These are phyloP conservation scores for Aquilaria yunnanensis DNA, from an alignment of 345 rosid species.

Conservation along the genomic window DNA sequence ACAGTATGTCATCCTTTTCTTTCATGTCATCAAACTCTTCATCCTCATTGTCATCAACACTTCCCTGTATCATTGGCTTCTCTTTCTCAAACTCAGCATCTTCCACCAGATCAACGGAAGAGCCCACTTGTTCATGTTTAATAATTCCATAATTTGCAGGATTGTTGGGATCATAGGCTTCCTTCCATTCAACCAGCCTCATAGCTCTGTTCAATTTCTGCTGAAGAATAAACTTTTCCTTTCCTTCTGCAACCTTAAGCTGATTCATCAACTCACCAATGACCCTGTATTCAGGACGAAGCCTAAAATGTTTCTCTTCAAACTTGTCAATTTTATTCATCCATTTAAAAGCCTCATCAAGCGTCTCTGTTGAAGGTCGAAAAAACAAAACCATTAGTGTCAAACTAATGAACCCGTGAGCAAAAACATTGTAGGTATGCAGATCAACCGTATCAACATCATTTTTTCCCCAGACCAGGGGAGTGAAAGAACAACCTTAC, in stretches of 20 bases:
- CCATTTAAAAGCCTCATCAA: constrained; percentile 72
- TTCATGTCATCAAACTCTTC: constrained; percentile 95
- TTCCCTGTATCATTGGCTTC: constrained; percentile 23
- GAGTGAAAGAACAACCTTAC: too few relatives aligned
- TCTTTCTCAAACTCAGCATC: constrained; percentile 34
- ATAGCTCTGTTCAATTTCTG: constrained; percentile 84
- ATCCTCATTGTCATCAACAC: constrained; percentile 25
- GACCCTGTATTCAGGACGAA: constrained; percentile 73
- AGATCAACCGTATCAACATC: too few relatives aligned
- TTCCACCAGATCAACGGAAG: constrained; percentile 24
- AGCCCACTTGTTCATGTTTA: constrained; percentile 35
- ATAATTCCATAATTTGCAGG: constrained; percentile 74
- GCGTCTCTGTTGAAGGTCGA: constrained; percentile 43
- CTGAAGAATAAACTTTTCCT: constrained; percentile 81
- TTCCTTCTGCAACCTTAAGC: constrained; percentile 77
- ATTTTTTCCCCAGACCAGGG: too few relatives aligned
- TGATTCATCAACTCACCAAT: constrained; percentile 88
- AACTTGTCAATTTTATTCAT: constrained; percentile 75
- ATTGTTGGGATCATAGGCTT: constrained; percentile 81
- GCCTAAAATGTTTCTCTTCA: constrained; percentile 73
- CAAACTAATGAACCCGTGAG: background rate
- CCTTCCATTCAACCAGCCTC: constrained; percentile 83
- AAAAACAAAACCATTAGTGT: background rate
- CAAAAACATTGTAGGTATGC: background rate
- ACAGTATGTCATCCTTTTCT: constrained; percentile 70